Conservation (phyloP, 1,284 basidiomycete genomes). For the Malassezia brasiliensis region DNA sequence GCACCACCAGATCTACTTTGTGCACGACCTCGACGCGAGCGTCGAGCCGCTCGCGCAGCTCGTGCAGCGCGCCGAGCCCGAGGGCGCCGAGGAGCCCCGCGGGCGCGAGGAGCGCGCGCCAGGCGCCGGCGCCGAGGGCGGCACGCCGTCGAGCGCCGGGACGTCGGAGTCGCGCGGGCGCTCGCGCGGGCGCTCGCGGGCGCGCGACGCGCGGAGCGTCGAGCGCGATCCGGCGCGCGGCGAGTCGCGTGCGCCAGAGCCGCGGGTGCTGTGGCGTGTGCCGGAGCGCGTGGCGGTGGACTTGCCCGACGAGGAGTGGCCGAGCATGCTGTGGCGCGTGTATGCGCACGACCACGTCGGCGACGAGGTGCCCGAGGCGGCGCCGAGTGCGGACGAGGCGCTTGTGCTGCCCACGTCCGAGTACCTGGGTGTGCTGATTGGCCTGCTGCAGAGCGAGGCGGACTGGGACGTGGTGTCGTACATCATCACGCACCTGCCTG, state of each 20-base stretch:
- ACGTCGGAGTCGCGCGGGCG: background rate
- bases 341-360: slow-evolving; percentile 47
- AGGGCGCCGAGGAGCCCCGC: background rate
- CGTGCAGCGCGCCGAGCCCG: background rate
- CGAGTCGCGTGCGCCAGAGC: background rate
- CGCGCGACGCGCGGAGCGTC: background rate
- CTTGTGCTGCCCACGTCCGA: slow-evolving; percentile 62
- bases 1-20: slow-evolving; percentile 74
- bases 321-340: slow-evolving; percentile 53
- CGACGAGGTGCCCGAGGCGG: slow-evolving; percentile 47
- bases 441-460: slow-evolving; percentile 64
- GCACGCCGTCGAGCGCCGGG: background rate
- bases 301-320: slow-evolving; percentile 49
- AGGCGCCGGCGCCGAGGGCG: slow-evolving; percentile 18
- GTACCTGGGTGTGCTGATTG: slow-evolving; percentile 62
- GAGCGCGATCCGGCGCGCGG: background rate
- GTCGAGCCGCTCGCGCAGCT: slow-evolving; percentile 16
- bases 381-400: slow-evolving; percentile 9
- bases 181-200: background rate
- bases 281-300: slow-evolving; percentile 68
- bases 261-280: slow-evolving; percentile 59
- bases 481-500: slow-evolving; percentile 77
- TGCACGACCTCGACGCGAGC: slow-evolving; percentile 51
- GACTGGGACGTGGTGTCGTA: slow-evolving; percentile 95
- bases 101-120: slow-evolving; percentile 16